Evolutionary conservation across 1,284 basidiomycete genomes (phyloP).

Genomic region (Melampsora larici-populina): DNA sequence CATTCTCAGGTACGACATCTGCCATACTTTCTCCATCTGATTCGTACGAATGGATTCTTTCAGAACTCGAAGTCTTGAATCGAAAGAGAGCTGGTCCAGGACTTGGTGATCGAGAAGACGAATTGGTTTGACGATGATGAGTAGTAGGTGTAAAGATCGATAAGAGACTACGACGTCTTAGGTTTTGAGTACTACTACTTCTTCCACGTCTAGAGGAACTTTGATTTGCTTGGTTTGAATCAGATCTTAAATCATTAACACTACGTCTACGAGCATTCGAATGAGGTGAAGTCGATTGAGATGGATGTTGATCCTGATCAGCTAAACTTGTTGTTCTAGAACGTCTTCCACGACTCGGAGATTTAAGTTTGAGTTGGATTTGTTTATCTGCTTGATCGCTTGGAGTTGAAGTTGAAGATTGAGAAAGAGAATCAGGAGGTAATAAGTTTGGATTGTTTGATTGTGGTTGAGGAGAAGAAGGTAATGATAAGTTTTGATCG

Average conservation of each 20-base stretch:
- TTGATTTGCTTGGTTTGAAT: too few relatives aligned
- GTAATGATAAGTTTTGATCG: background rate
- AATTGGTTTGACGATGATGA: constrained; percentile 1
- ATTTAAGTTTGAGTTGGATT: background rate
- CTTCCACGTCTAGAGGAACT: background rate
- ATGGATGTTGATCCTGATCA: background rate
- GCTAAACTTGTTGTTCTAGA: background rate
- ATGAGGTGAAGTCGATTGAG: background rate
- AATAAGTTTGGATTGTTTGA: too few relatives aligned
- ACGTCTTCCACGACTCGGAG: background rate
- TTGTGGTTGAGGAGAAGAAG: background rate
- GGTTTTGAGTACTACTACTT: constrained; percentile 7
- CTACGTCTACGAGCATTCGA: background rate
- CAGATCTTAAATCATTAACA: background rate
- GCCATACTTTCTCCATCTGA: constrained; percentile 24
- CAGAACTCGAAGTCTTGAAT: background rate
- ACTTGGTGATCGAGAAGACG: constrained; percentile 16
- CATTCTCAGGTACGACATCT: background rate
- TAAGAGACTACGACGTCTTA: constrained; percentile 1
- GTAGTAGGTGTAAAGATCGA: constrained; percentile 7
- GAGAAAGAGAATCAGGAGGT: background rate
- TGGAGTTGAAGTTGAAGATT: background rate
- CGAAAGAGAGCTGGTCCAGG: background rate
- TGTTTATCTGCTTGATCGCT: background rate
- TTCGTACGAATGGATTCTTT: background rate